Base-by-base conservation (phyloP, 1,284 basidiomycete genomes). In the Austroboletus novae-zelandiae region DNA sequence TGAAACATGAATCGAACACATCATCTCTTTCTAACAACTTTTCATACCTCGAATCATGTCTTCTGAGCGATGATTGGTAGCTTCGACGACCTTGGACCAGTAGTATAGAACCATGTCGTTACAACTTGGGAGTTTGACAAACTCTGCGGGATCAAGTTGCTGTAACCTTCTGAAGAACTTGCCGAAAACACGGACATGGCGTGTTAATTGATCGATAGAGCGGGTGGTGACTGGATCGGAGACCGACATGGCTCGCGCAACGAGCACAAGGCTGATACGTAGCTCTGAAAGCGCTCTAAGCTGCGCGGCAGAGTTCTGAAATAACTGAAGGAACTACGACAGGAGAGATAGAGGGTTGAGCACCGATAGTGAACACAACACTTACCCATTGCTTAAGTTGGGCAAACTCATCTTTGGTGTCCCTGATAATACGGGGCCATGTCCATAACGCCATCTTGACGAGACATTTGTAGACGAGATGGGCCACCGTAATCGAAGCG, bases 121-220 rank as follows among this genome's bases (percentile, higher is more conserved):
- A 59, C 83, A 88, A 35, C 71, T 66, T 1, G 85, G 83, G n/a
- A 91, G 69, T 36, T 70, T 68, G 15, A 84, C 76, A 60, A 91
- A 91, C 27, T 79, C 77, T 41, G 71, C 55, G 17, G 70, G 57
- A n/a, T 78, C 75, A 29, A 85, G 73, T 57, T 85, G 80, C 55
- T 90, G 86, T 57, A 91, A 65, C 32, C 83, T 76, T 46, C 86
- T 75, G 70, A 90, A 91, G 58, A 86, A 81, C 67, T 91, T 91
- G 10, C 89, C 90, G 56, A 89, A 83, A 18, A 80, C 67, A 29
- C 77, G 78, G 36, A 89, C 71, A 59, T 89, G 86, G 42, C 79
- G 79, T 13, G 84, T 84, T 23, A 91, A 68, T 36, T 78, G 64
- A 42, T 81, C 74, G 29, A 87, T 65, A 2, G 77, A 76, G 41